Conservation (phyloP, 805 yeast genomes). For the Pachysolen tannophilus region DNA sequence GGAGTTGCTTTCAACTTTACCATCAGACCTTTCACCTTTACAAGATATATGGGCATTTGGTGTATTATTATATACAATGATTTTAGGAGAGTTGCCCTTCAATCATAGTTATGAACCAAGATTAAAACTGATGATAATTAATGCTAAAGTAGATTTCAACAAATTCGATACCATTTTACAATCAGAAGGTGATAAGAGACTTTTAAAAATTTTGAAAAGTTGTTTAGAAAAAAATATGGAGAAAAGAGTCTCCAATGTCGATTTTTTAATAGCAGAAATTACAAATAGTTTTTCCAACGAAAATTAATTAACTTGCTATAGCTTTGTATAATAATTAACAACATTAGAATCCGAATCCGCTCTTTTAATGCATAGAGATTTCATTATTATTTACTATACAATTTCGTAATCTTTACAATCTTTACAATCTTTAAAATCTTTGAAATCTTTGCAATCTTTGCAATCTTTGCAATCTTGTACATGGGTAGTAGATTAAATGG, state of each 20-base stretch:
- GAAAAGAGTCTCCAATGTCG: conserved; percentile 42
- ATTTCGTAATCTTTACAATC: too few relatives aligned
- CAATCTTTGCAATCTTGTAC: too few relatives aligned
- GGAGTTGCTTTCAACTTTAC: conserved; percentile 59
- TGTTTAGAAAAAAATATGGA: conserved; percentile 45
- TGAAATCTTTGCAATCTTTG: too few relatives aligned
- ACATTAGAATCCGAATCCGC: too few relatives aligned
- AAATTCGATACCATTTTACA: conserved; percentile 37
- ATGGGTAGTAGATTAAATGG: too few relatives aligned
- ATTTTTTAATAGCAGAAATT: too few relatives aligned
- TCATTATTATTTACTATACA: too few relatives aligned
- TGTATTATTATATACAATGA: conserved; percentile 63
- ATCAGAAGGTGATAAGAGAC: conserved; percentile 23
- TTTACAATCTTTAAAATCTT: too few relatives aligned
- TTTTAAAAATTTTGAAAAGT: conserved; percentile 34
- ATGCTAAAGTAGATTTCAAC: conserved; percentile 51
- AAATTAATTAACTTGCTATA: too few relatives aligned
- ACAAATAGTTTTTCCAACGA: too few relatives aligned
- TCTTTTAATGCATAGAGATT: too few relatives aligned
- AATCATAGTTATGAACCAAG: conserved; percentile 79
- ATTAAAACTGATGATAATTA: conserved; percentile 60
- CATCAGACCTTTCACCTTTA: conserved; percentile 49
- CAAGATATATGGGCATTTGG: conserved; percentile 94
- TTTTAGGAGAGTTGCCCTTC: conserved; percentile 72
- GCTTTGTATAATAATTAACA: not conserved